Base-by-base conservation (phyloP, 495 filamentous ascomycete genomes). In the Podospora comata region DNA sequence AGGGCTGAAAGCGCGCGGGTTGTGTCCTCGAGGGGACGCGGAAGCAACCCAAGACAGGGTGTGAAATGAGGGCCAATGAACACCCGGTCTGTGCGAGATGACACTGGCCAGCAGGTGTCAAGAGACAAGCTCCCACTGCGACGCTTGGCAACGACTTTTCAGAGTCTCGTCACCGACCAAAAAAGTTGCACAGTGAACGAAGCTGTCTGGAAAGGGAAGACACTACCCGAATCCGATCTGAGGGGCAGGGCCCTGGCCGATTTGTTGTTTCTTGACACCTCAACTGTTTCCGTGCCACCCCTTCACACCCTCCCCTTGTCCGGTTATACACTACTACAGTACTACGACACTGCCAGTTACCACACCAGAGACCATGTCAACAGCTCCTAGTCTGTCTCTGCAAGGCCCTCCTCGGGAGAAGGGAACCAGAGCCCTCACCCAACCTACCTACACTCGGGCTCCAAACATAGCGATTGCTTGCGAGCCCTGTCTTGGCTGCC, bases 61-160 rank as follows among this genome's bases (percentile, higher is more conserved):
- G 55, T 18, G 55, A 58, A 26, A 58, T 58, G 55, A 58, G 23
- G 4, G 19, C 15, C 55, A 26, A 58, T 20, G 55, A 58, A 58
- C 55, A 26, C 55, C 55, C n/a, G 55, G 55, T 58, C 55, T 58
- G 55, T 58, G 55, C 55, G 55, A 58, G n/a, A 58, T 58, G 55
- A 26, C n/a, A 58, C 55, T 19, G 55, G 55, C n/a, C n/a, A 58
- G 23, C n/a, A 58, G 23, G 55, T 58, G 55, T 20, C 55, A 58
- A 58, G 18, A 58, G 55, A 58, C n/a, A 58, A 26, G 55, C 55
- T 58, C 23, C 5, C 23, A 9, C 0, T 58, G 5, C n/a, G 55
- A 19, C 23, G 55, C n/a, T 26, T 20, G 55, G 55, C 55, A 58
- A 58, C 55, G 23, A 58, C 23, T 58, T 5, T 58, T 58, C 23